Base-by-base conservation (phyloP, 106 monocot species). In the Vanilla planifolia region DNA sequence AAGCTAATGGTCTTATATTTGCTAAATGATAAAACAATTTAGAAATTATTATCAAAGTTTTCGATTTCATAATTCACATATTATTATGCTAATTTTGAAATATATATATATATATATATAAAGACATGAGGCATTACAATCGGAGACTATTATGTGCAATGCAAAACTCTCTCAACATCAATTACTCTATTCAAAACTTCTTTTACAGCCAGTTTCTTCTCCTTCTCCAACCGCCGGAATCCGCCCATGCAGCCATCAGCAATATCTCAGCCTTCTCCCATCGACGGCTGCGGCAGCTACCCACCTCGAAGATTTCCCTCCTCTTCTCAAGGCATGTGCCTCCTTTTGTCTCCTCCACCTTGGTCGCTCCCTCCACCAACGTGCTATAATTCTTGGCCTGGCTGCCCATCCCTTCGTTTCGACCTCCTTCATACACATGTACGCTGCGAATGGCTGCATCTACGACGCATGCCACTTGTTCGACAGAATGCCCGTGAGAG, bases 371-470 rank as follows among this genome's bases (percentile, higher is more conserved):
- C 62, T 89, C 34, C 89, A 89, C 71, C 53, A 58, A 33, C 80
- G 68, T 29, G 52, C 73, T 29, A 10, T 85, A 42, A 37, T 75
- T 64, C 64, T 67, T 25, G 81, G 81, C 8, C 52, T 66, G 71
- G n/a, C 69, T 17, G 11, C 45, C 39, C 76, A 79, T 35, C 51
- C 77, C 45, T 41, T 62, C 67, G 35, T 89, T 35, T 43, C 84
- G 50, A 75, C 89, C 48, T 89, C 81, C 11, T 70, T 89, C 69
- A 34, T 85, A 55, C 64, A 75, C 67, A 39, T 68, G 42, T 89
- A 89, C 61, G 62, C 74, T n/a, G 62, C 59, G 30, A 46, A 23
- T 41, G 21, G 65, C 24, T 11, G 57, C 35, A 5, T 68, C 16
- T 17, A 11, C 25, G 58, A 10, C 34, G 78, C 89, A 20, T 73